Conservation (phyloP, 345 rosid species). For the Abelmoschus esculentus region DNA sequence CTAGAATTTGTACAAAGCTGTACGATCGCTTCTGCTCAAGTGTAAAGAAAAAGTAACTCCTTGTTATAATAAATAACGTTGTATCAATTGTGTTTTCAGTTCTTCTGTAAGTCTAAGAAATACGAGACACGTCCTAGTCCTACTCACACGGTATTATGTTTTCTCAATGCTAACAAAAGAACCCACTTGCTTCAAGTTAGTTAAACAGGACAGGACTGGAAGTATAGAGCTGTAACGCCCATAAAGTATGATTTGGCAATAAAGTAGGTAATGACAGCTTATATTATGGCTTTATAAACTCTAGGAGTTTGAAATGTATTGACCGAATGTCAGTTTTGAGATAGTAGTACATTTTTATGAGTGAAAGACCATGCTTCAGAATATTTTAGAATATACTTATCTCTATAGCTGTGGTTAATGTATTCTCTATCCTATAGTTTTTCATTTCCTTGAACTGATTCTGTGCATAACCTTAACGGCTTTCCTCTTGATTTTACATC, state of each 20-base stretch:
- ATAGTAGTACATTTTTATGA: not conserved
- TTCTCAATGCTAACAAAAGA: not conserved
- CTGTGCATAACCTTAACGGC: not conserved
- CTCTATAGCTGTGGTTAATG: not conserved
- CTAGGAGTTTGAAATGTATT: not conserved
- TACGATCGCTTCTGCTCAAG: not conserved
- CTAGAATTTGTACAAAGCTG: not conserved
- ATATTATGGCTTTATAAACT: not conserved
- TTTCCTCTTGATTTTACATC: constrained; percentile 7
- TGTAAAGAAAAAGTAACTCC: not conserved
- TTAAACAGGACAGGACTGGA: not conserved
- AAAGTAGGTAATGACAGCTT: not conserved
- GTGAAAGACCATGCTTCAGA: not conserved
- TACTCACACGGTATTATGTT: not conserved
- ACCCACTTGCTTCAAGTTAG: not conserved
- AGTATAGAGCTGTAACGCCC: not conserved
- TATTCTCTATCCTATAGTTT: not conserved
- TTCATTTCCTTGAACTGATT: not conserved
- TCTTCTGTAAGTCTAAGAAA: constrained; percentile 1
- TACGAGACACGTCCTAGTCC: not conserved
- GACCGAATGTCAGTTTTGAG: not conserved
- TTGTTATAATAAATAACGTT: not conserved
- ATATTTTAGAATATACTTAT: not conserved
- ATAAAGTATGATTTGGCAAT: not conserved
- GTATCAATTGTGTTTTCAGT: not conserved